Base-by-base conservation (phyloP, 129 eudicot species). In the Apium graveolens region DNA sequence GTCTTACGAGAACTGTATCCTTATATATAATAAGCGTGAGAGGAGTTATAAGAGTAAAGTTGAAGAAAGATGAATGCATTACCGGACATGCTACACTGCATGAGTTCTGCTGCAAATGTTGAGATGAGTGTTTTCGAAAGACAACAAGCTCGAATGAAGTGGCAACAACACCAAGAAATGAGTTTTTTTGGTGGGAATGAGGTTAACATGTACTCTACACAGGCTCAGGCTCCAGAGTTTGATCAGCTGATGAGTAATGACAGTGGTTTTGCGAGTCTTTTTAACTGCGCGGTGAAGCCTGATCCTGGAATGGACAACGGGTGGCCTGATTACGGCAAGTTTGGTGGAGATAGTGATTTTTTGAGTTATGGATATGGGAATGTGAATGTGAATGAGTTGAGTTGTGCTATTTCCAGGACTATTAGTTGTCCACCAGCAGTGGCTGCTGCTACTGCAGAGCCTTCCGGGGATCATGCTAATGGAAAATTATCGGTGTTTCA, bases 121-220 rank as follows among this genome's bases (percentile, higher is more conserved):
- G 92, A 86, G 43, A 75, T 81, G 60, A 89, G 90, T 70, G 93
- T 91, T 75, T 85, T 87, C 7, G 96, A 91, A 74, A 78, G 93
- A 46, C 98, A 89, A 79, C 85, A 80, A 77, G 83, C 84, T 32
- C 85, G 85, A 74, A 81, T 83, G 45, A 86, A 86, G 78, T 88
- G 92, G 97, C 92, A 76, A 20, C 87, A 80, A 24, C 88, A 88
- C 14, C 84, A 81, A 48, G 72, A 84, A 34, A 73, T 45, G 46
- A 63, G 85, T 39, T 83, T 55, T 81, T 83, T 74, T 80, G 66
- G 71, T 78, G 87, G 60, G 5, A 80, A 72, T 70, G 85, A 81
- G 73, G 79, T 82, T 75, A 75, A 29, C 77, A 27, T 69, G 70
- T 80, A 70, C 44, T 84, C 79, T 75, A 34, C 74, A 48, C 45